Evolutionary conservation across 2,329 filamentous ascomycete genomes (phyloP).

Genomic region (Trichophyton benhamiae): DNA sequence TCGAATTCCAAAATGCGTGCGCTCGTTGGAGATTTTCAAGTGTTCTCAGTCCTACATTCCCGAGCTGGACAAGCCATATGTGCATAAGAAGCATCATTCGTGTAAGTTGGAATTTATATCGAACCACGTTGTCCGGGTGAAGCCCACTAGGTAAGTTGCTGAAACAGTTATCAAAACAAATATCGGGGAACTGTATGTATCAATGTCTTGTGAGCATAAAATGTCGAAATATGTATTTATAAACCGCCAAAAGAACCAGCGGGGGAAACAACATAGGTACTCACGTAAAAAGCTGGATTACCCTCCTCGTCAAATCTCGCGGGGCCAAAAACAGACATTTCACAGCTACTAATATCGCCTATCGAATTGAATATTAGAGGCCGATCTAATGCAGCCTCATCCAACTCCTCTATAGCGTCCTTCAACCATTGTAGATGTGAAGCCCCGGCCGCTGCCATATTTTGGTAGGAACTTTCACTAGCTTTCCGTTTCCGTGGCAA

Average conservation of each 20-base stretch:
- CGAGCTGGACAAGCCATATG: constrained; percentile 16
- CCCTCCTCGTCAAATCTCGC: constrained; percentile 7
- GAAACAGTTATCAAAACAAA: background rate
- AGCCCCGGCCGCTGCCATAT: too few species aligned
- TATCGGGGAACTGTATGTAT: constrained; percentile 9
- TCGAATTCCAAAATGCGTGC: constrained; percentile 14
- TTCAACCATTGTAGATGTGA: background rate
- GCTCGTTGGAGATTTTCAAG: constrained; percentile 13
- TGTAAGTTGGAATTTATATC: constrained; percentile 9
- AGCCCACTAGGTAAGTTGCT: constrained; percentile 6
- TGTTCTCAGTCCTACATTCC: constrained; percentile 7
- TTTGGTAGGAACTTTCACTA: background rate
- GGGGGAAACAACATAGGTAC: background rate
- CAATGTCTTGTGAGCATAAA: background rate
- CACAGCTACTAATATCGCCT: background rate
- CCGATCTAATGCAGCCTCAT: background rate
- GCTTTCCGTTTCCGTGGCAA: background rate
- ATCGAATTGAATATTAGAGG: background rate
- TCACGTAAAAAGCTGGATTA: constrained; percentile 12
- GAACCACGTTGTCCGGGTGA: background rate
- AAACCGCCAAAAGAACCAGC: too few species aligned
- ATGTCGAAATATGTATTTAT: background rate
- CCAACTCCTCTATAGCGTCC: background rate
- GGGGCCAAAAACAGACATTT: background rate
- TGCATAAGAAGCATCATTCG: constrained; percentile 12